Conservation (phyloP, 495 filamentous ascomycete genomes). For the Penicillium paxilli region DNA sequence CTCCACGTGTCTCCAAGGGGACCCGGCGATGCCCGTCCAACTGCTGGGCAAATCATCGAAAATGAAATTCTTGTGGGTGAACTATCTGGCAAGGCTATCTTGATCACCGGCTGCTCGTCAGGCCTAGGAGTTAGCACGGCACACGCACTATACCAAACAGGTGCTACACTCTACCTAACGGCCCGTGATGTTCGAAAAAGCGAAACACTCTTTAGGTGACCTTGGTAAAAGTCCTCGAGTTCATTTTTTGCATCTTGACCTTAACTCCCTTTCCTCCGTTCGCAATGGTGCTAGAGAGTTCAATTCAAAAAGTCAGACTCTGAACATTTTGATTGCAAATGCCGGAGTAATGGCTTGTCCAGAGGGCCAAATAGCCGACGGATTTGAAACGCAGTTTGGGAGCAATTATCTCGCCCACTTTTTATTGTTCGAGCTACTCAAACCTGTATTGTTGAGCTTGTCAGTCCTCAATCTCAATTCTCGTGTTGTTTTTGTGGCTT, state of each 20-base stretch:
- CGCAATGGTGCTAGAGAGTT: conserved; percentile 40
- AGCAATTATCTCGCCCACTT: conserved; percentile 55
- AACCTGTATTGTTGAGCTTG: conserved; percentile 37
- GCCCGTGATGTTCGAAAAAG: conserved; percentile 47
- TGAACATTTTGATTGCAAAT: conserved; percentile 39
- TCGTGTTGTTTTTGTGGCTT: conserved; percentile 43
- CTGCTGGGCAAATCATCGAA: conserved; percentile 50
- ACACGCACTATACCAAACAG: conserved; percentile 44
- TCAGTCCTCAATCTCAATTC: conserved; percentile 39
- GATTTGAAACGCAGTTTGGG: conserved; percentile 36
- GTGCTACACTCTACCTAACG: conserved; percentile 47
- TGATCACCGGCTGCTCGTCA: conserved; percentile 70
- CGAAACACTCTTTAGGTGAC: conserved; percentile 27
- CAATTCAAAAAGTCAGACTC: conserved; percentile 28
- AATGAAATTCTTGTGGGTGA: conserved; percentile 43
- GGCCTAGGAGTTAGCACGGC: conserved; percentile 55
- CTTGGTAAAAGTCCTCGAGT: conserved; percentile 27
- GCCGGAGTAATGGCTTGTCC: conserved; percentile 34
- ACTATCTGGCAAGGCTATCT: conserved; percentile 26
- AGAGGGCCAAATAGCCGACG: conserved; percentile 40
- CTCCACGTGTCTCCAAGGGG: conserved; percentile 39
- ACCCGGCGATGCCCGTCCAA: conserved; percentile 53
- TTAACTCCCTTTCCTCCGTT: conserved; percentile 43
- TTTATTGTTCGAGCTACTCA: conserved; percentile 53
- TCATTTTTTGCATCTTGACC: conserved; percentile 42